Evolutionary conservation across 805 yeast species (phyloP), one percentile per base, ranked within the genome.

Genomic region (Metschnikowia proteae): DNA sequence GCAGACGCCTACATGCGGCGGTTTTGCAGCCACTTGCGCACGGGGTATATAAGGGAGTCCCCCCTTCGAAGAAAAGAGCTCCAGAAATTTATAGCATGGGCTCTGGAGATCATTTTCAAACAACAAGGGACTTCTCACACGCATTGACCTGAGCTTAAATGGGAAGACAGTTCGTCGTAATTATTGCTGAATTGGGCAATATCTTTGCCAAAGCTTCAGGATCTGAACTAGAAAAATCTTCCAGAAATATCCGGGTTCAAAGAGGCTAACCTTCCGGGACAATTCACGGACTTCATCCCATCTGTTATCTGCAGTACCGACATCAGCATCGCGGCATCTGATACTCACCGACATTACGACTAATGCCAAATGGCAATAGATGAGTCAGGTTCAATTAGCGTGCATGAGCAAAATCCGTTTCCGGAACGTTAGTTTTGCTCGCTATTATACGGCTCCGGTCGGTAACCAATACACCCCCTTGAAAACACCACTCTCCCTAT

Each of bases 381-480:
- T n/a, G 35, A 32, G 17, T 32, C 35, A 4, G 35, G 17, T 13
- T 23, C 38, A 23, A 11, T 23, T 11, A 36, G 3, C 17, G 22
- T 32, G 25, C 38, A 17, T 35, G 25, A 22, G 11, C 9, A 25
- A 17, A 7, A 17, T 10, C 26, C 38, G 11, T 6, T 26, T 26
- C 25, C 36, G 36, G 25, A 17, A 11, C 6, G 7, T 17, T 13
- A 11, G 25, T 7, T 26, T 26, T 26, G 13, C 13, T 11, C 35
- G 43, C n/a, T 13, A 32, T 2, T 44, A 47, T 38, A 37, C 57
- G n/a, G 52, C 50, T 2, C 73, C 73, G 3, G 74, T 73, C 37
- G 50, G 67, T 31, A 68, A 68, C 31, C 58, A 70, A 5, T 73
- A 63, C 49, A 39, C 47, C 2, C 61, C 70, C 3, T 56, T 59